Base-by-base conservation (phyloP, 2,329 filamentous ascomycete species). In the Blastomyces gilchristii region DNA sequence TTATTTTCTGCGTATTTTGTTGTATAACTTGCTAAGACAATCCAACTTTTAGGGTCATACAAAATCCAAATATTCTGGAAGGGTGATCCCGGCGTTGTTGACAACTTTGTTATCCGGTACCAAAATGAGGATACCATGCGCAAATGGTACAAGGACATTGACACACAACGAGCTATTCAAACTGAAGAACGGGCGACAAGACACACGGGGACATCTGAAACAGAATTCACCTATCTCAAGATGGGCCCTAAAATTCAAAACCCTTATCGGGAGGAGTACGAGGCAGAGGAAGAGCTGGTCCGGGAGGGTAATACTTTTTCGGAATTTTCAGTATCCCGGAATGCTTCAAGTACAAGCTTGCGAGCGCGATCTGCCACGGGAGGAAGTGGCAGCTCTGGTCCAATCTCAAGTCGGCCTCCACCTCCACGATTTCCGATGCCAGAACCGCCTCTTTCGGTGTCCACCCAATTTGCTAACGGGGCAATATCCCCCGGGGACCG, bases 31-130 rank as follows among this genome's bases (percentile, higher is more conserved):
- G 16, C 56, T 37, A 6, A 58, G 58, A 62, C 63, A 59, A 63
- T 41, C 25, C 34, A 34, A 53, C 14, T 60, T 39, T 12, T 70
- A 94, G 91, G 91, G 58, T 93, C 90, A 12, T 96, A 97, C 73
- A 93, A 90, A 1, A 90, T 97, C 65, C 93, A 97, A 73, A 97
- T 99, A 63, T 97, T 92, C 82, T 99, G 94, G 94, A 97, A 94
- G 77, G 93, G 93, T 41, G 66, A 67, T 50, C 91, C 92, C 0
- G 91, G 90, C 3, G 91, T 97, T 39, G 92, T 97, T 41, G 93
- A 99, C 73, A 96, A 95, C 72, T 97, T 99, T 74, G 87, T 93
- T 70, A 96, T 99, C 72, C 90, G 90, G 68, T 97, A 97, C 75
- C 83, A 85, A 60, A 94, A 93, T 65, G 94, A 99, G 74, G 91